Percentiles rank a stretch among this genome's conserved stretches.
These are phyloP conservation scores for Saccharomycopsis sp. DNA, from an alignment of 805 yeast species.

Conservation along the genomic window DNA sequence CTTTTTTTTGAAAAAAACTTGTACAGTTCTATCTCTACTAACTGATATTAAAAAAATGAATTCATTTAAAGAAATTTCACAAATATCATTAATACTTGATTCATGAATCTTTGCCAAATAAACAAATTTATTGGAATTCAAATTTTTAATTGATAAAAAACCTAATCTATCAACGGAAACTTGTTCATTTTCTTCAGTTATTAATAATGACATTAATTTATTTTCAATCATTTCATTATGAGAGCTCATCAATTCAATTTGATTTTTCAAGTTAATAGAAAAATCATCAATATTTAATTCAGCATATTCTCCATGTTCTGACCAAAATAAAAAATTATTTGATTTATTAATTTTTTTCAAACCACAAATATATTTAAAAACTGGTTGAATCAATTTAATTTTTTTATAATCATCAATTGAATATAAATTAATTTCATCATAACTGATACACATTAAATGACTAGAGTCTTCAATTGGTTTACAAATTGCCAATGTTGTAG, in stretches of 20 bases:
- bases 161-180: slow-evolving; percentile 44
- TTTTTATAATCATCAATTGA: not conserved
- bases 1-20: slow-evolving; percentile 30
- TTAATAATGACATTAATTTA: slow-evolving; percentile 16
- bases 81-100: slow-evolving; percentile 38
- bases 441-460: not conserved
- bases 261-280: slow-evolving; percentile 10
- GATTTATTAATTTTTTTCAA: slow-evolving; percentile 22
- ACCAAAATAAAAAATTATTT: slow-evolving; percentile 30
- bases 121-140: slow-evolving; percentile 18
- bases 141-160: slow-evolving; percentile 22
- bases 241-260: not conserved
- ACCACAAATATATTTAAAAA: slow-evolving; percentile 31
- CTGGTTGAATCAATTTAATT: slow-evolving; percentile 25
- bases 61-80: slow-evolving; percentile 25
- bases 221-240: slow-evolving; percentile 13
- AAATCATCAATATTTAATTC: slow-evolving; percentile 19
- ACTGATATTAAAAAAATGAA: slow-evolving; percentile 32
- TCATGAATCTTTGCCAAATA: slow-evolving; percentile 38
- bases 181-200: slow-evolving; percentile 20
- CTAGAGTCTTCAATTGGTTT: not conserved
- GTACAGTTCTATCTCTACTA: slow-evolving; percentile 56
- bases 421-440: slow-evolving; percentile 2
- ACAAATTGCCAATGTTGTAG: too few species aligned
- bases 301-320: slow-evolving; percentile 32